Percentiles rank a stretch among this genome's conserved stretches.
These are phyloP conservation scores for Myriosclerotinia scirpicola DNA, from an alignment of 2,329 filamentous ascomycete species.

Conservation along the genomic window DNA sequence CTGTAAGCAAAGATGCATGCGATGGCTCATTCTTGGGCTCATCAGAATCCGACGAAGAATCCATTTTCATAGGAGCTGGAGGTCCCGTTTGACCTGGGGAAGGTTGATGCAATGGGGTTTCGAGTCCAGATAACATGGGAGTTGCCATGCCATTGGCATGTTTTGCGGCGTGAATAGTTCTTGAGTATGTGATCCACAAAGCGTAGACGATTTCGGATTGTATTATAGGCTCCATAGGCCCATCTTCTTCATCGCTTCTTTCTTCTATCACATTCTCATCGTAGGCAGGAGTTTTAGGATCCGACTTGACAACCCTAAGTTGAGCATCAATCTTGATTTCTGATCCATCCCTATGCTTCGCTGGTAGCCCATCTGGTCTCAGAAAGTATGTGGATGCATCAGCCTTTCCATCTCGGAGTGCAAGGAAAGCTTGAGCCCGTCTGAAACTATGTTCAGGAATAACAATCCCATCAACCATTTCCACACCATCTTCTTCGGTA, in stretches of 20 bases:
- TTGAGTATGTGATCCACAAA: constrained; percentile 94
- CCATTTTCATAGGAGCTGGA: constrained; percentile 57
- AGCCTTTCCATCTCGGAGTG: constrained; percentile 76
- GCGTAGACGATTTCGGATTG: constrained; percentile 85
- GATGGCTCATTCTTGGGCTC: constrained; percentile 45
- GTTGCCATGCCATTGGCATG: constrained; percentile 61
- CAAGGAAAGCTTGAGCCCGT: constrained; percentile 79
- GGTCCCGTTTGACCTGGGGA: constrained; percentile 70
- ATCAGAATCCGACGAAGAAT: constrained; percentile 50
- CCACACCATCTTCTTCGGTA: constrained; percentile 81
- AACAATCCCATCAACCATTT: constrained; percentile 88
- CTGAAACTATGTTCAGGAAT: constrained; percentile 96
- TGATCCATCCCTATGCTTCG: constrained; percentile 84
- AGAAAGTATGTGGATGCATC: constrained; percentile 79
- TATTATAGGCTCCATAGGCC: constrained; percentile 46
- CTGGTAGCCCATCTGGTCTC: constrained; percentile 78
- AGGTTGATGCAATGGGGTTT: constrained; percentile 75
- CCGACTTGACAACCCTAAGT: constrained; percentile 92
- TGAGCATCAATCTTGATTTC: constrained; percentile 94
- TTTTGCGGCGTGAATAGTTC: constrained; percentile 79
- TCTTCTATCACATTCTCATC: constrained; percentile 66
- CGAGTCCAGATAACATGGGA: constrained; percentile 60
- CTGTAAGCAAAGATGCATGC: constrained; percentile 52
- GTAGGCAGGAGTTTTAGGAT: constrained; percentile 62
- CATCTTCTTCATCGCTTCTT: constrained; percentile 53